Evolutionary conservation across 176 grass and related monocot genomes (phyloP), one percentile per base, ranked within the genome.

Genomic region (Panicum miliaceum): DNA sequence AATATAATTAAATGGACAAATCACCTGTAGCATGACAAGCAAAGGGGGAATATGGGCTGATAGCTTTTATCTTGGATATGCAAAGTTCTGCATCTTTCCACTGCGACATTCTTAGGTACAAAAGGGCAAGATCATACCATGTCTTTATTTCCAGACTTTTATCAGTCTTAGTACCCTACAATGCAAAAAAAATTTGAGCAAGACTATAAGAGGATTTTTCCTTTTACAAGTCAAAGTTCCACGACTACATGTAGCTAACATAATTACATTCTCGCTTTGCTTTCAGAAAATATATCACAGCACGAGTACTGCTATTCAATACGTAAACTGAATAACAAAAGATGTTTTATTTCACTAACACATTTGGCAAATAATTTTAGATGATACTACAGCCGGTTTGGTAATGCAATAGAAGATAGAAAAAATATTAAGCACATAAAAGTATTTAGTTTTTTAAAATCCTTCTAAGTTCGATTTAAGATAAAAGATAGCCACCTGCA

Each of bases 11-110:
- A 70, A 68, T 53, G 52, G 19, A 81, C 48, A 50, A 73, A 84
- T 32, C 69, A 98, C 96, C 96, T 94, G 76, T 78, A 68, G 89
- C 89, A 91, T 98, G 93, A 84, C 53, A 92, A 66, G 81, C 83
- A 32, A 90, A 84, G 3, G 87, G 66, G 27, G 93, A 98, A 75
- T 89, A 85, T 51, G 89, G 71, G 62, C 64, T 85, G 42, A 81
- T 71, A 78, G 68, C 36, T 57, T 83, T 93, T 50, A 98, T 65
- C 51, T 86, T 92, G 7, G 85, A 90, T 84, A 98, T 57, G 71
- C 89, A 98, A 80, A 89, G 25, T 38, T 93, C 96, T 22, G 86
- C 85, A 85, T 98, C 89, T 79, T 90, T 95, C 87, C 89, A 93
- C 22, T 95, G 89, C 29, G 74, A 86, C 89, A 93, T 85, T 77